Percentiles rank a stretch among this genome's conserved stretches.
These are phyloP conservation scores for Agaricus subrufescens DNA, from an alignment of 768 basidiomycete genomes.

Conservation along the genomic window DNA sequence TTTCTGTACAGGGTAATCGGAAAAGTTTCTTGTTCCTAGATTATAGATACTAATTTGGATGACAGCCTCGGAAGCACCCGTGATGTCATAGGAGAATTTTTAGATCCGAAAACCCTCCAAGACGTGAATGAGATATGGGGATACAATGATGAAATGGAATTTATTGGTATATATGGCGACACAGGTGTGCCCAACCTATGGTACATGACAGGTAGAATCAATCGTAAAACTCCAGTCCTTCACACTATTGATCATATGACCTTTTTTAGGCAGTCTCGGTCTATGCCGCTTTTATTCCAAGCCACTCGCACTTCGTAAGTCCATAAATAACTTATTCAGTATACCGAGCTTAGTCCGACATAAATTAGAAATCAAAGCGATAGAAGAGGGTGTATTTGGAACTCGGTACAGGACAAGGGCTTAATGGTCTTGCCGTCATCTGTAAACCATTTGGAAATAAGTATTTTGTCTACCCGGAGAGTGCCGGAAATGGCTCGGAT, in stretches of 20 bases:
- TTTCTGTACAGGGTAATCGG: slow-evolving; percentile 17
- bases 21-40: slow-evolving; percentile 48
- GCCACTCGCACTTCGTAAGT: slow-evolving; percentile 58
- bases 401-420: slow-evolving; percentile 12
- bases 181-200: slow-evolving; percentile 37
- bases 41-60: not conserved
- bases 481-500: no score
- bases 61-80: slow-evolving; percentile 39
- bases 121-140: slow-evolving; percentile 55
- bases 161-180: slow-evolving; percentile 36
- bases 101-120: slow-evolving; percentile 36
- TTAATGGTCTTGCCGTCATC: not conserved
- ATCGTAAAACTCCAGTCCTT: not conserved
- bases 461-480: no score
- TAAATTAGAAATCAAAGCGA: slow-evolving; percentile 53
- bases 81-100: slow-evolving; percentile 31
- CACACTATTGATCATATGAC: not conserved
- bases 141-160: slow-evolving; percentile 57
- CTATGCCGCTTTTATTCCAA: slow-evolving; percentile 58
- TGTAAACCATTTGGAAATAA: not conserved
- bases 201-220: slow-evolving; percentile 48
- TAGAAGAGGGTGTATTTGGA: slow-evolving; percentile 40
- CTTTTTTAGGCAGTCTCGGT: slow-evolving; percentile 43
- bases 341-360: not conserved
- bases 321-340: no score